phyloP scores from a whole-genome alignment of 768 basidiomycete species.

The Mycena metata region DNA sequence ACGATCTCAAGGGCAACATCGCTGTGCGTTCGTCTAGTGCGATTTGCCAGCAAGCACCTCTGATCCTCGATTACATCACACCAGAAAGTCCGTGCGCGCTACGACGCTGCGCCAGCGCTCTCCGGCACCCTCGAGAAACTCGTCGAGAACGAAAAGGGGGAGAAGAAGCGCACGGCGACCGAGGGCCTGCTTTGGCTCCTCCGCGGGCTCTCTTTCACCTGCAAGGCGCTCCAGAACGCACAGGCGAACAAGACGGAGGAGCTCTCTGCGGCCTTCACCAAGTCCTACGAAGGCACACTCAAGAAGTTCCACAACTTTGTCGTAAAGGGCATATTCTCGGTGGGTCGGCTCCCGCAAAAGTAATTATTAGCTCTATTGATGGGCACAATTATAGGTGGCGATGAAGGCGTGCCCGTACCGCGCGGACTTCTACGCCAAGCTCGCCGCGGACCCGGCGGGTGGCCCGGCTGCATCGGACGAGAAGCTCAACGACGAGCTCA shows the following conservation, averaged over 20 bases:
- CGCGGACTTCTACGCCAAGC: slow-evolving; percentile 74
- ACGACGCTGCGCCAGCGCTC: slow-evolving; percentile 71
- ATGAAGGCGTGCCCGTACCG: slow-evolving; percentile 79
- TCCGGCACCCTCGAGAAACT: slow-evolving; percentile 88
- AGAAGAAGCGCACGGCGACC: slow-evolving; percentile 91
- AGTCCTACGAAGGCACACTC: slow-evolving; percentile 85
- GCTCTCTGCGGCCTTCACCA: slow-evolving; percentile 80
- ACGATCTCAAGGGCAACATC: slow-evolving; percentile 94
- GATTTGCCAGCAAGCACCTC: slow-evolving; percentile 17
- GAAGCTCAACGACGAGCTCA: slow-evolving; percentile 67
- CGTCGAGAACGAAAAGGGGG: slow-evolving; percentile 84
- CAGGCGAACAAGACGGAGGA: slow-evolving; percentile 75
- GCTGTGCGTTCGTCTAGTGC: slow-evolving; percentile 62
- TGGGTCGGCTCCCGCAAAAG: slow-evolving; percentile 49
- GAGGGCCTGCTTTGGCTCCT: slow-evolving; percentile 96
- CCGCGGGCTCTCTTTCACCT: slow-evolving; percentile 92
- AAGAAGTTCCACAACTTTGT: slow-evolving; percentile 89
- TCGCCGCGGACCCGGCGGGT: slow-evolving; percentile 70
- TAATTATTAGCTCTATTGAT: slow-evolving; percentile 6
- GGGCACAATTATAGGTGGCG: slow-evolving; percentile 58
- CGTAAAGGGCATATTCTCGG: slow-evolving; percentile 71
- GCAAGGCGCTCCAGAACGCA: slow-evolving; percentile 78
- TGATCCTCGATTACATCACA: background rate
- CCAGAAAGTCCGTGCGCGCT: slow-evolving; percentile 92
- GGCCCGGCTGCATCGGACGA: slow-evolving; percentile 61